Evolutionary conservation across 768 basidiomycete species (phyloP).

Genomic region (Cubamyces sp.): DNA sequence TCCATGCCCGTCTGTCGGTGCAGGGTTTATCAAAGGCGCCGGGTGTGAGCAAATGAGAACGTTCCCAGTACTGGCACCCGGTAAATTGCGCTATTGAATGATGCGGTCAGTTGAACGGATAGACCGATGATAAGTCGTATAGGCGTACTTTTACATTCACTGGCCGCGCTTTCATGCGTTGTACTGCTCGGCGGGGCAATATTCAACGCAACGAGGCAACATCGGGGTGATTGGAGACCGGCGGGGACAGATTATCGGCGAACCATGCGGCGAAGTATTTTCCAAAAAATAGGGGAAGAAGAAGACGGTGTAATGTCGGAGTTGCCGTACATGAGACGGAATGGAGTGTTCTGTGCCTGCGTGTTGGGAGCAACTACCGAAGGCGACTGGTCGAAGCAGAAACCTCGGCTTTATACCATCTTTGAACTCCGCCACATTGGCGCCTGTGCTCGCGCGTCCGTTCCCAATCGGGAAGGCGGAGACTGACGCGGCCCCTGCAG

Average conservation of each 20-base stretch:
- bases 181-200: background rate
- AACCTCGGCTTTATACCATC: slow-evolving; percentile 33
- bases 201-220: background rate
- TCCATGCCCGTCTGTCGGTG: slow-evolving; percentile 7
- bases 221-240: background rate
- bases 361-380: slow-evolving; percentile 10
- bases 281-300: slow-evolving; percentile 1
- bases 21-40: slow-evolving; percentile 21
- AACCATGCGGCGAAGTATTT: background rate
- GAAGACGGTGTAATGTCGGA: slow-evolving; percentile 24
- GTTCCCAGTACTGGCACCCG: slow-evolving; percentile 26
- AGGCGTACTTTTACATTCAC: background rate
- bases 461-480: slow-evolving; percentile 16
- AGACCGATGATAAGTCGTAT: slow-evolving; percentile 17
- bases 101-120: slow-evolving; percentile 14
- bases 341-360: slow-evolving; percentile 13
- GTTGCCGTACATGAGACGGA: background rate
- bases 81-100: slow-evolving; percentile 18
- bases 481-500: slow-evolving; percentile 35
- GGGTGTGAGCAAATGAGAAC: slow-evolving; percentile 12
- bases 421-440: slow-evolving; percentile 31
- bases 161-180: background rate
- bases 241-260: slow-evolving; percentile 12
- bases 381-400: slow-evolving; percentile 22
- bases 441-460: slow-evolving; percentile 26